phyloP scores from a whole-genome alignment of 768 basidiomycete species.

The Mycena alexandri region DNA sequence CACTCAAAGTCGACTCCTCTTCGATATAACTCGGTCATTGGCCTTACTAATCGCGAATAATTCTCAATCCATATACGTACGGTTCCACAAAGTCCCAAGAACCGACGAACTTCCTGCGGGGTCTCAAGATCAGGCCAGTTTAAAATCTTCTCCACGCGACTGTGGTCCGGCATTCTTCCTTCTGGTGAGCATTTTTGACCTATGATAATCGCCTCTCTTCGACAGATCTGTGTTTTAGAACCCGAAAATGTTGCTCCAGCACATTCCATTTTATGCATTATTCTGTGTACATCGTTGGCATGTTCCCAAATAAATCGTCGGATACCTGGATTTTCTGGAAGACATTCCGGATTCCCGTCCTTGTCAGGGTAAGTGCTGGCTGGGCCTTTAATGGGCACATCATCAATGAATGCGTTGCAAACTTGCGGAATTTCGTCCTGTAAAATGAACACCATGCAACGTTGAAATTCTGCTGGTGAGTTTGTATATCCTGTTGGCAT shows the following conservation, averaged over 20 bases:
- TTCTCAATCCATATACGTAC: slow-evolving; percentile 41
- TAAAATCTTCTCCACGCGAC: slow-evolving; percentile 35
- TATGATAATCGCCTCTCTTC: slow-evolving; percentile 39
- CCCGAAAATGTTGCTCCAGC: slow-evolving; percentile 49
- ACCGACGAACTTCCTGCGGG: slow-evolving; percentile 43
- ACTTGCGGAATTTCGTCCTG: slow-evolving; percentile 47
- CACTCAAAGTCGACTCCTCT: slow-evolving; percentile 46
- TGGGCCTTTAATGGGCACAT: slow-evolving; percentile 47
- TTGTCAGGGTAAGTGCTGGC: slow-evolving; percentile 36
- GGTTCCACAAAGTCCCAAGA: slow-evolving; percentile 46
- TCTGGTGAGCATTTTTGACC: slow-evolving; percentile 46
- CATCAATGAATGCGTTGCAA: slow-evolving; percentile 46
- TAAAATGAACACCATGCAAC: slow-evolving; percentile 43
- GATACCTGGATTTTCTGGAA: slow-evolving; percentile 40
- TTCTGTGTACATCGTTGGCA: slow-evolving; percentile 42
- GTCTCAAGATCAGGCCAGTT: slow-evolving; percentile 43
- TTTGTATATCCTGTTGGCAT: slow-evolving; percentile 41
- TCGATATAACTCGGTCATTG: slow-evolving; percentile 38
- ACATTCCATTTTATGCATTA: slow-evolving; percentile 46
- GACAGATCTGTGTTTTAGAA: slow-evolving; percentile 46
- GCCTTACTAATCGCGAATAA: slow-evolving; percentile 37
- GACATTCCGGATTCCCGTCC: slow-evolving; percentile 36
- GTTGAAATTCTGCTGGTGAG: slow-evolving; percentile 40
- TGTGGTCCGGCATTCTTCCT: slow-evolving; percentile 44
- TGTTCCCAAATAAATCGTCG: slow-evolving; percentile 54